Base-by-base conservation (phyloP, 2,329 filamentous ascomycete genomes). In the Diaporthe helianthi region DNA sequence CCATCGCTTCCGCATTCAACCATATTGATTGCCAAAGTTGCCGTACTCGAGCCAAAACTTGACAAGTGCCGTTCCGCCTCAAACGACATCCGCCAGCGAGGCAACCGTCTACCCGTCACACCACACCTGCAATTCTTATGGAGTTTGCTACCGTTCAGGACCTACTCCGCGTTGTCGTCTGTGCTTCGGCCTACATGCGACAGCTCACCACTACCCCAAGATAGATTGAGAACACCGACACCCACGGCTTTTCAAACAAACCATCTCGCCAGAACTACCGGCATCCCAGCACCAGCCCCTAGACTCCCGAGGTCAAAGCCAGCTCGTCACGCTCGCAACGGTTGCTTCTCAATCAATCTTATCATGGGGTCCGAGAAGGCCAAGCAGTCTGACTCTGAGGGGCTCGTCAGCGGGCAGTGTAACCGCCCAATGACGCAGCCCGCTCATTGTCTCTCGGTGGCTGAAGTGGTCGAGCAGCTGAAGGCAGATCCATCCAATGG, bases 81-180 rank as follows among this genome's bases (percentile, higher is more conserved):
- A 19, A 19, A 3, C n/a, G 8, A 22, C 19, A 46, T 12, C 44
- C 19, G 44, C 44, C 44, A 4, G 12, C 22, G n/a, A 47, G 44
- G 44, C 44, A 22, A n/a, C 8, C 44, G 5, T 47, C 44, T 47
- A 22, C 9, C 44, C 9, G 12, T 22, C 1, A 9, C 3, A 47
- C 44, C 24, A 12, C 44, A 47, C 44, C n/a, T n/a, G 41, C 8
- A n/a, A 31, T 0, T 17, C 9, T 19, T 12, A 52, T 52, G 49
- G 49, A 52, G 49, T 52, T 52, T 52, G 49, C 49, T 52, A 29
- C 24, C 7, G 49, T 52, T 29, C 49, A 52, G 7, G 49, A 52
- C 24, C 49, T 52, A 17, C 49, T 52, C 49, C 49, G 49, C 24
- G 49, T 52, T 52, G 49, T 52, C 49, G 49, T 52, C 49, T 52